These are phyloP conservation scores for Mycena vulgaris DNA, from an alignment of 768 basidiomycete genomes.

Conservation along the genomic window DNA sequence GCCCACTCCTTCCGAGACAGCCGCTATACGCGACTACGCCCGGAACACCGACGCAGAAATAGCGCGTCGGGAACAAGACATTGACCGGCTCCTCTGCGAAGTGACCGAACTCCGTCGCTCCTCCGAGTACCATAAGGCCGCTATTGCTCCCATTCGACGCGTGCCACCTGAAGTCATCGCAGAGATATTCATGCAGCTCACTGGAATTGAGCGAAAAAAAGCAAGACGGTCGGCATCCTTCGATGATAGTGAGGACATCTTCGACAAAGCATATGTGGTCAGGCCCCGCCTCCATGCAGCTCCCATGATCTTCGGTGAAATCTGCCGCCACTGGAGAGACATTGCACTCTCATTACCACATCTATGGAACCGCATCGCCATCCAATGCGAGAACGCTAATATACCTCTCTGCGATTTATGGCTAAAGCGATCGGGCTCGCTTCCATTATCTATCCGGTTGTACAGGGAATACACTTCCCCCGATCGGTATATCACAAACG, in stretches of 20 bases:
- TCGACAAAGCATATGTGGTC: neutral
- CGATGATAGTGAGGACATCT: neutral
- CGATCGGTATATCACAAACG: too few species aligned
- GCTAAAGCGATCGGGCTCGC: slow-evolving; percentile 11
- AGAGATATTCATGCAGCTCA: slow-evolving; percentile 16
- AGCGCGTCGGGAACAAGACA: neutral
- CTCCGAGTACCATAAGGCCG: slow-evolving; percentile 5
- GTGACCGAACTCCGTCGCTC: slow-evolving; percentile 2
- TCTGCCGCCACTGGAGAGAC: slow-evolving; percentile 7
- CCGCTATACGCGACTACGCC: neutral
- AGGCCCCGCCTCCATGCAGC: neutral
- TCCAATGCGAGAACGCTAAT: neutral
- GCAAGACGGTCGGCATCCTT: neutral
- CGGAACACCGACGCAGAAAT: slow-evolving; percentile 10
- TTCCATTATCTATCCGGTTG: slow-evolving; percentile 14
- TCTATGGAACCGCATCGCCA: slow-evolving; percentile 14
- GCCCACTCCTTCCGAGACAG: neutral
- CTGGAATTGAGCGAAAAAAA: neutral
- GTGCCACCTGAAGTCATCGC: slow-evolving; percentile 5
- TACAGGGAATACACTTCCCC: neutral
- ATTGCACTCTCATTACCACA: slow-evolving; percentile 5
- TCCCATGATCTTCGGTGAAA: slow-evolving; percentile 5
- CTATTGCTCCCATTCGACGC: slow-evolving; percentile 16
- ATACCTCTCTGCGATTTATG: slow-evolving; percentile 5
- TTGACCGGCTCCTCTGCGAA: slow-evolving; percentile 1